Evolutionary conservation across 768 basidiomycete species (phyloP), one percentile per base, ranked within the genome.

Genomic region (Termitomyces sp.): DNA sequence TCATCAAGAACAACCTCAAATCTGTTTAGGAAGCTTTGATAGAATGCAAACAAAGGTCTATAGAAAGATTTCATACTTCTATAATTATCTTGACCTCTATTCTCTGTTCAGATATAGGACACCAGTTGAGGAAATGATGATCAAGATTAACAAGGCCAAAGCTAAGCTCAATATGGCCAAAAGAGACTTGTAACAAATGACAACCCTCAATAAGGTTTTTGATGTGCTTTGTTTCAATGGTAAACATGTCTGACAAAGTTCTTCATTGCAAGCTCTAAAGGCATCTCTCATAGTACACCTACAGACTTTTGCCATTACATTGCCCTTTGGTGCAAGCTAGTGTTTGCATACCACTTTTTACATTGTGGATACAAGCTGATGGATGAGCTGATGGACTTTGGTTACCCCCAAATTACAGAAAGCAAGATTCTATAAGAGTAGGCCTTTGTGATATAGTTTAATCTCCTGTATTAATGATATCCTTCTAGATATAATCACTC

Each of bases 351-450:
- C 65, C 87, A 95, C 69, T 84, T 97, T 20, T 85, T 86, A 12
- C 83, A 88, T 62, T 90, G 97, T 66, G 93, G 91, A 53, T 99
- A 97, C 73, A 96, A 98, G 71, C 84, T 98, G 55, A 83, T 99
- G 78, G 96, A 98, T 68, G 97, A 99, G 79, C 97, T 98, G 93
- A 98, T 98, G 95, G 97, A 99, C 77, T 99, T 97, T 74, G 97
- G 97, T 8, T 98, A 89, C 70, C 96, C 97, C 0, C 97, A 98
- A 73, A 99, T 96, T 42, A 98, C 97, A 15, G 97, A 99, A 77
- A 94, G 92, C 81, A 98, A 99, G 81, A 99, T 98, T 66, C 75
- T 98, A 54, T 96, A 98, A 75, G 96, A 98, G 88, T 93, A 62
- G 67, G 87, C 76, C 36, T 27, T 50, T n/a, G 27, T 22, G 31